Base-by-base conservation (phyloP, 768 basidiomycete genomes). In the Terana coerulea region DNA sequence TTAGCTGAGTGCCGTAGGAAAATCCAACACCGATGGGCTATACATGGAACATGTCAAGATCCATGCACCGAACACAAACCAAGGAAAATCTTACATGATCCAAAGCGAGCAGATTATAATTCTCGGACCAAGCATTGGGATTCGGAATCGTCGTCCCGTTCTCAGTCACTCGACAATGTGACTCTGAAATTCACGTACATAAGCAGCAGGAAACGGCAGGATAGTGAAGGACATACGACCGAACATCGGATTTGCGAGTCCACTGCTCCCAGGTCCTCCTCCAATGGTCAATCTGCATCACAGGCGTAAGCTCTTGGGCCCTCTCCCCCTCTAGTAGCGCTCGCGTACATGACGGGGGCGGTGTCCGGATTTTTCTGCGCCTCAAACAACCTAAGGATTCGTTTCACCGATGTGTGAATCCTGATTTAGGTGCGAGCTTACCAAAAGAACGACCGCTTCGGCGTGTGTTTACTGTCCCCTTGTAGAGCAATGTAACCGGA, bases 11-110 rank as follows among this genome's bases (percentile, higher is more conserved):
- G 0, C 70, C 70, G 52, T 68, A 71, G 2, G 70, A 72, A 28
- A 64, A 66, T 3, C 70, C 69, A 2, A 60, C 68, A 7, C 66
- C 67, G 19, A 68, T 59, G 24, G 67, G 70, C 67, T 67, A 28
- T n/a, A n/a, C n/a, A n/a, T 10, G 15, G 8, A 21, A 22, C 17
- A 19, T 3, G 11, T 19, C 3, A 47, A 11, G 15, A 10, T 40
- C 21, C 21, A 25, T 24, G 34, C 24, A 17, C n/a, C 19, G 12
- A 15, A 47, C 9, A 33, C 7, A 24, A 5, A 1, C 14, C 22
- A 29, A 39, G 26, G 26, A 21, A 17, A 31, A 12, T 14, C 11
- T 15, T 15, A 54, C 56, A 42, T 57, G 52, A 30, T 57, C 56
- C 6, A 57, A 28, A 1, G 52, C 56, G 26, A 57, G 29, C 3